phyloP scores from a whole-genome alignment of 352 stramenopile genomes.

The Phytophthora sp. region DNA sequence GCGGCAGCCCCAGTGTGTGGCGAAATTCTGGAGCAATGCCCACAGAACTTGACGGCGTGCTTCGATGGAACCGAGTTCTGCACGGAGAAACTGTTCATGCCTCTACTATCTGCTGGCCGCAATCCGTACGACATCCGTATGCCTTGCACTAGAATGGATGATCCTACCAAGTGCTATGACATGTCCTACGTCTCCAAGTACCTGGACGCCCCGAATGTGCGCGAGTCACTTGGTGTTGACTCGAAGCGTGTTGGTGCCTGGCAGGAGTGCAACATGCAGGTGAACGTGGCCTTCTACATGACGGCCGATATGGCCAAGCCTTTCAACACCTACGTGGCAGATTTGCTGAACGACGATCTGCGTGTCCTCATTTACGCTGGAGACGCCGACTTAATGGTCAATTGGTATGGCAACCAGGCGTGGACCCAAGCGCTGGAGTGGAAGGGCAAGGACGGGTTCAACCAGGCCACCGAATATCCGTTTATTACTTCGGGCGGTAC shows the following conservation, averaged over 20 bases:
- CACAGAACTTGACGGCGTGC: conserved; percentile 47
- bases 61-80: conserved; percentile 57
- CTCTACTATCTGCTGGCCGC: conserved; percentile 38
- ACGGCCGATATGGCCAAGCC: conserved; percentile 92
- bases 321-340: conserved; percentile 84
- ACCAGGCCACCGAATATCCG: conserved; percentile 42
- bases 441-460: conserved; percentile 89
- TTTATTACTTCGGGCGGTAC: conserved; percentile 20
- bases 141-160: conserved; percentile 37
- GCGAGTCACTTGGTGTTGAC: conserved; percentile 46
- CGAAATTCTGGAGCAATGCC: conserved; percentile 38
- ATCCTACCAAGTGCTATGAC: conserved; percentile 60
- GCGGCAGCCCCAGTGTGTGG: conserved; percentile 29
- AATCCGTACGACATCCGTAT: conserved; percentile 74
- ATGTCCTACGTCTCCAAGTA: conserved; percentile 76
- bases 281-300: conserved; percentile 87
- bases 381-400: conserved; percentile 97
- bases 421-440: conserved; percentile 94
- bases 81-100: conserved; percentile 51
- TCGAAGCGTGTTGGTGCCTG: conserved; percentile 59
- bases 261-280: conserved; percentile 92
- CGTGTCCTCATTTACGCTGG: conserved; percentile 96
- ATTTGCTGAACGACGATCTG: conserved; percentile 80
- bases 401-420: conserved; percentile 95
- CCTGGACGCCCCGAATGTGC: conserved; percentile 61